A percentile compares a stretch with the other conserved stretches of the same genome.
These are phyloP conservation scores for Aspergillus haitiensis DNA, from an alignment of 495 filamentous ascomycete genomes.

Conservation along the genomic window DNA sequence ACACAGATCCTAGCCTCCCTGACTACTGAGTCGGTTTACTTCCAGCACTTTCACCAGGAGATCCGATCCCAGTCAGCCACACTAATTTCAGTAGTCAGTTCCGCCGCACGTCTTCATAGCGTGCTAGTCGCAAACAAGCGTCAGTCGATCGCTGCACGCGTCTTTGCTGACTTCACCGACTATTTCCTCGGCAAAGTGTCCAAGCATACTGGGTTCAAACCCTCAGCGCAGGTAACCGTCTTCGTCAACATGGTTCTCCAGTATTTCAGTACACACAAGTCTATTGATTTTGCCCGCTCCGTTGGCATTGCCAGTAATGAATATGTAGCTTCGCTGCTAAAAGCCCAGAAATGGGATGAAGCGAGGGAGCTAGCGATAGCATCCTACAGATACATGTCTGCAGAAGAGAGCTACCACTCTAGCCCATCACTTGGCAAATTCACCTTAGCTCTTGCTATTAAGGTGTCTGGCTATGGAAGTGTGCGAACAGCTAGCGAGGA, in stretches of 20 bases:
- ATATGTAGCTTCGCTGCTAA: conserved; percentile 32
- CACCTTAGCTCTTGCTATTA: conserved; percentile 17
- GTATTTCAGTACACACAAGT: conserved; percentile 37
- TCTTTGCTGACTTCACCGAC: conserved; percentile 28
- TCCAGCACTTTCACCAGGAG: conserved; percentile 38
- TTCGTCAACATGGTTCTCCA: conserved; percentile 33
- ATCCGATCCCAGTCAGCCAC: conserved; percentile 32
- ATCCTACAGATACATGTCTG: conserved; percentile 30
- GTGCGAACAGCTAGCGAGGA: conserved; percentile 5
- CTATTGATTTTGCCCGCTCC: conserved; percentile 39
- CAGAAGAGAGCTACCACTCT: conserved; percentile 21
- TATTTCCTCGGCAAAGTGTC: conserved; percentile 39
- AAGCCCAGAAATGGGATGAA: conserved; percentile 28
- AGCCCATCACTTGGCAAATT: no score
- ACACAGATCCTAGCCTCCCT: conserved; percentile 40
- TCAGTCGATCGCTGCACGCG: conserved; percentile 26
- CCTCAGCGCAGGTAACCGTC: conserved; percentile 28
- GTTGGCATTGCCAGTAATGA: conserved; percentile 39
- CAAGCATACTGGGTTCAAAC: conserved; percentile 35
- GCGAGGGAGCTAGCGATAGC: conserved; percentile 38
- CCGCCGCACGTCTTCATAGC: conserved; percentile 37
- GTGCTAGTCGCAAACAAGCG: conserved; percentile 36
- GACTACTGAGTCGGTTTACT: conserved; percentile 44
- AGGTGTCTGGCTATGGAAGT: conserved; percentile 21
- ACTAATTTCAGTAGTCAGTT: conserved; percentile 30